Base-by-base conservation (phyloP, 2,329 filamentous ascomycete genomes). In the Byssoonygena ceratinophila region DNA sequence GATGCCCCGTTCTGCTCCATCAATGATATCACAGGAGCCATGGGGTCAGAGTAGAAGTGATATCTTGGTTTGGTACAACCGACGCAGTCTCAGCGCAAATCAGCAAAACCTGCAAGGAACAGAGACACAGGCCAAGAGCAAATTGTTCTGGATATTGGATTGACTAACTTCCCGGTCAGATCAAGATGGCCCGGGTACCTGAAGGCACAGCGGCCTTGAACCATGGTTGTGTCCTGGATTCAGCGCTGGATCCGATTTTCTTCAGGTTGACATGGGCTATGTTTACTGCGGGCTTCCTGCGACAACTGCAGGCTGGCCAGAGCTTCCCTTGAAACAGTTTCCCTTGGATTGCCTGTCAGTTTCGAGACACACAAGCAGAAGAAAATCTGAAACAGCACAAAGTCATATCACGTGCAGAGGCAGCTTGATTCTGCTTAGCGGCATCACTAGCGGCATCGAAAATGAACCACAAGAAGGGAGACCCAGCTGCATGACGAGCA, bases 381-480 rank as follows among this genome's bases (percentile, higher is more conserved):
- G 18, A 3, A 16, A 27, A n/a, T 41, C 47, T 50, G 47, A 50
- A 50, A 50, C 39, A 45, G 29, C 29, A 1, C 40, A 12, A 6
- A 6, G 31, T 11, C 40, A 52, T 23, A 31, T 52, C 49, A 52
- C 49, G 49, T 52, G 49, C 49, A 27, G 29, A 14, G 27, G 37
- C 48, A 36, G 39, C 34, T 41, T 4, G 18, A 47, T 46, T 40
- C 34, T 39, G 50, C 44, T 18, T 52, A 52, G 50, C 50, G 50
- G 31, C 32, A 2, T 49, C 25, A 37, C 44, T 47, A 39, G 50
- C 41, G 50, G 41, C 50, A 52, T 44, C 18, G 49, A 45, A 37
- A 52, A 34, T 52, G 40, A 46, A 52, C 29, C 50, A 40, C 44
- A 34, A 46, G 16, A 46, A 46, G 25, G 22, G 12, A 9, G 5